These are phyloP conservation scores for Pythium sukuiense DNA, from an alignment of 352 stramenopile genomes.

Conservation along the genomic window DNA sequence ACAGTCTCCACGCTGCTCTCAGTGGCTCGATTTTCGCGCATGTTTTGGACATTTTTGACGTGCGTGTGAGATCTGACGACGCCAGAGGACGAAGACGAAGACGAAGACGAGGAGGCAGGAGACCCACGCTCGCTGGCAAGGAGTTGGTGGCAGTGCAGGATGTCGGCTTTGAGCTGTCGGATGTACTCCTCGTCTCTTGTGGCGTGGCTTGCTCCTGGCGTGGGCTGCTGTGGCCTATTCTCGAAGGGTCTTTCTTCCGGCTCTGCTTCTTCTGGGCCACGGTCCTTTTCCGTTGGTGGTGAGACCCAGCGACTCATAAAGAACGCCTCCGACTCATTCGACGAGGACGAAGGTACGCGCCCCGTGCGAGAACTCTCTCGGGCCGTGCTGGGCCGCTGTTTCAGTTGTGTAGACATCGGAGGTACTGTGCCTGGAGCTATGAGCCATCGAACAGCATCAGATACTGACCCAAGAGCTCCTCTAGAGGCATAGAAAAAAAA, in stretches of 20 bases:
- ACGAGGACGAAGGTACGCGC: neutral
- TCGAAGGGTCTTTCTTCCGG: neutral
- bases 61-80: conserved; percentile 35
- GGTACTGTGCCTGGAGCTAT: conserved; percentile 4
- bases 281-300: neutral
- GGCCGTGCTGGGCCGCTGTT: conserved; percentile 53
- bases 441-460: neutral
- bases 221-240: neutral
- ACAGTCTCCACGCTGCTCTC: conserved; percentile 17
- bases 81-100: neutral
- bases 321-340: neutral
- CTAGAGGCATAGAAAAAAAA: too few species aligned
- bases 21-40: conserved; percentile 40
- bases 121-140: neutral
- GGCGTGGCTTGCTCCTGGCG: neutral
- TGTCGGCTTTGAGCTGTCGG: conserved; percentile 57
- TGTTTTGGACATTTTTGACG: conserved; percentile 60
- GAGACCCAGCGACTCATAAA: neutral
- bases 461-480: neutral
- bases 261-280: neutral
- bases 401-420: conserved; percentile 16
- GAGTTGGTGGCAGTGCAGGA: conserved; percentile 39
- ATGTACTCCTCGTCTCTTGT: conserved; percentile 47
- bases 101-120: neutral
- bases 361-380: conserved; percentile 34